Evolutionary conservation across 345 rosid species (phyloP), one percentile per base, ranked within the genome.

Genomic region (Viola odorata): DNA sequence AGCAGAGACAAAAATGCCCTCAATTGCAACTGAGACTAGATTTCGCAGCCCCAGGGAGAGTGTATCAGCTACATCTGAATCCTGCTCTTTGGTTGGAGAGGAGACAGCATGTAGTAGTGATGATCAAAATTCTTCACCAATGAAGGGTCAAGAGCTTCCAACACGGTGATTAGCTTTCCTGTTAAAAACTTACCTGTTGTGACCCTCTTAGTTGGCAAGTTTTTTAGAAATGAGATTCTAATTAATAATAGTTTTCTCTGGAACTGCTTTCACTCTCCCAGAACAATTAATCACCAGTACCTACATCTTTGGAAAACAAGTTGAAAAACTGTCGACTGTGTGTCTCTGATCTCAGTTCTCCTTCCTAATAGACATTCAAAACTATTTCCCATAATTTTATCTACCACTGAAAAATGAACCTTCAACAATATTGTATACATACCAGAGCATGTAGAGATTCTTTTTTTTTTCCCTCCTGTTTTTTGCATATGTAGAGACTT

Each of bases 41-140:
- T 69, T 74, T 62, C 70, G 23, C 48, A 70, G 65, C 41, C 41
- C 56, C 63, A 85, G 76, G 69, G 84, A 72, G 61, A 80, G 79
- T 64, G 59, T 75, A 60, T 65, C 78, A 51, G 82, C 78, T 73
- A 78, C 86, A 59, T 86, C 99, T n/a, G 97, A 88, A 75, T 94
- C 89, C 61, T 82, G 80, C 57, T 88, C 96, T 44, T 79, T 83
- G 80, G 65, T 60, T 70, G 82, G 74, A 37, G 97, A 86, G 62
- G 91, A 94, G 53, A 88, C 76, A 74, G 85, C 80, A 54, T 80
- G 75, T 61, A 81, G 85, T 68, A 87, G 89, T 69, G 91, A 86
- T 73, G 74, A 77, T 58, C 83, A 77, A 57, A 81, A 65, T 56
- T 77, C 82, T 48, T 47, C 85, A 63, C 48, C 70, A 37, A 50